A percentile compares a stretch with the other conserved stretches of the same genome.
phyloP scores from a whole-genome alignment of 2,329 filamentous ascomycete species.

The Stromatinia cepivora region DNA sequence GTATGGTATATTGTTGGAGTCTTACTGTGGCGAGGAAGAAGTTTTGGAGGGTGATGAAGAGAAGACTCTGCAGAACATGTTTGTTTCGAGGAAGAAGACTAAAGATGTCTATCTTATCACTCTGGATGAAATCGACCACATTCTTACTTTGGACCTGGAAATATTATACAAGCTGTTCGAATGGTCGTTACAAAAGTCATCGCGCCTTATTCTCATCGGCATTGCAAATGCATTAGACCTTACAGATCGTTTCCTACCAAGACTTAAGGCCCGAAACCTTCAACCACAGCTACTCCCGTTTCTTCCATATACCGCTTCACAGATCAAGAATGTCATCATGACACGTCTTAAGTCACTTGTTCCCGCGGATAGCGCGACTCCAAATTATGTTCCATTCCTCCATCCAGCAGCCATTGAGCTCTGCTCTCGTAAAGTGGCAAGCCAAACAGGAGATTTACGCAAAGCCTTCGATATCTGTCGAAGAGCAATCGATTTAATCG shows the following conservation, averaged over 20 bases:
- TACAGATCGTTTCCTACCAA: slow-evolving; percentile 90
- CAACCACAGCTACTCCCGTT: slow-evolving; percentile 90
- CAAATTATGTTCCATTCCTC: slow-evolving; percentile 77
- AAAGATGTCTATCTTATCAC: slow-evolving; percentile 74
- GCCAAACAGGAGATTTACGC: slow-evolving; percentile 88
- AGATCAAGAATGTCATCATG: slow-evolving; percentile 86
- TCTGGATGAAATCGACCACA: slow-evolving; percentile 92
- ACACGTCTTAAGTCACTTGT: slow-evolving; percentile 76
- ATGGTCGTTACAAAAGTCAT: slow-evolving; percentile 83
- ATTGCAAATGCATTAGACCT: slow-evolving; percentile 96
- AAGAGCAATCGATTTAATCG: slow-evolving; percentile 83
- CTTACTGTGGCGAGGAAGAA: slow-evolving; percentile 60
- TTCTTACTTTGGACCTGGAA: slow-evolving; percentile 84
- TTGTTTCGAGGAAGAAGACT: slow-evolving; percentile 60
- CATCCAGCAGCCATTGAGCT: slow-evolving; percentile 93
- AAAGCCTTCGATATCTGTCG: slow-evolving; percentile 95
- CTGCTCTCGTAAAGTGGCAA: slow-evolving; percentile 90
- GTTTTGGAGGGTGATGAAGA: slow-evolving; percentile 66
- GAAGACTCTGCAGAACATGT: slow-evolving; percentile 66
- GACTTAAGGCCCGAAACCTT: slow-evolving; percentile 87
- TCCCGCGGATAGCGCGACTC: slow-evolving; percentile 52
- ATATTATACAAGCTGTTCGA: slow-evolving; percentile 94
- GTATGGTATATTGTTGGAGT: slow-evolving; percentile 74
- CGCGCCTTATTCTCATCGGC: slow-evolving; percentile 79
- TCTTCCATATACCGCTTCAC: slow-evolving; percentile 82